phyloP scores from a whole-genome alignment of 1,284 basidiomycete genomes.

The Clitocybe nebularis region DNA sequence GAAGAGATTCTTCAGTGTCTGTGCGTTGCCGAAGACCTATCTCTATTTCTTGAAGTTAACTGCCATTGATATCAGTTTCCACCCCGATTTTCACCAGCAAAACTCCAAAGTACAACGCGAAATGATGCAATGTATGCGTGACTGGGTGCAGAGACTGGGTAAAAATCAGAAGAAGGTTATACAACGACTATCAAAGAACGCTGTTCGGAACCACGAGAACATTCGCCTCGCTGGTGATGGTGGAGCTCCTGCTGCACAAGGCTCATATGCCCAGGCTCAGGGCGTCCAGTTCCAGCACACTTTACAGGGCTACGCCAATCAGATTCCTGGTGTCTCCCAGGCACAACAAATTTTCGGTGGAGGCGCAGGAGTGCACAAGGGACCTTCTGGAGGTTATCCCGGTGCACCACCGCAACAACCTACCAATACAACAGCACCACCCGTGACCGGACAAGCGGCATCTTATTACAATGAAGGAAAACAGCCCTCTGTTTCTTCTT shows the following conservation, averaged over 20 bases:
- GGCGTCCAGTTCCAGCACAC: conserved; percentile 45
- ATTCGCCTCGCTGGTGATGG: conserved; percentile 58
- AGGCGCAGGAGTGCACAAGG: conserved; percentile 23
- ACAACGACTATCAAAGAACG: conserved; percentile 58
- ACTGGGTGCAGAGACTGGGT: conserved; percentile 60
- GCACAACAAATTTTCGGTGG: conserved; percentile 37
- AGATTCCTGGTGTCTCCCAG: conserved; percentile 49
- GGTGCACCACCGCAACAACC: neutral
- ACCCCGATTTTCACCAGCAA: conserved; percentile 78
- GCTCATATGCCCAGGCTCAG: conserved; percentile 42
- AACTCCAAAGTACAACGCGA: conserved; percentile 72
- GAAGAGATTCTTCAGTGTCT: conserved; percentile 75
- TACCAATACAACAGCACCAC: conserved; percentile 2
- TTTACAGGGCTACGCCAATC: conserved; percentile 41
- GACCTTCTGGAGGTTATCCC: conserved; percentile 3
- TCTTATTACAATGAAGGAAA: conserved; percentile 23
- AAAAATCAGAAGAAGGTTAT: conserved; percentile 50
- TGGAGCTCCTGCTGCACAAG: conserved; percentile 38
- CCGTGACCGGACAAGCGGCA: conserved; percentile 22
- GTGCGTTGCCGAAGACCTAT: too few species aligned
- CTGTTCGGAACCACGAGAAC: conserved; percentile 73
- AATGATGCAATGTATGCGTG: conserved; percentile 66
- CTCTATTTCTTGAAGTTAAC: too few species aligned
- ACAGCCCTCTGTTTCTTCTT: conserved; percentile 7
- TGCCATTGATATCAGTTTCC: conserved; percentile 57